Evolutionary conservation across 148 eudicot species (phyloP), one percentile per base, ranked within the genome.

Genomic region (Arctostaphylos glauca): DNA sequence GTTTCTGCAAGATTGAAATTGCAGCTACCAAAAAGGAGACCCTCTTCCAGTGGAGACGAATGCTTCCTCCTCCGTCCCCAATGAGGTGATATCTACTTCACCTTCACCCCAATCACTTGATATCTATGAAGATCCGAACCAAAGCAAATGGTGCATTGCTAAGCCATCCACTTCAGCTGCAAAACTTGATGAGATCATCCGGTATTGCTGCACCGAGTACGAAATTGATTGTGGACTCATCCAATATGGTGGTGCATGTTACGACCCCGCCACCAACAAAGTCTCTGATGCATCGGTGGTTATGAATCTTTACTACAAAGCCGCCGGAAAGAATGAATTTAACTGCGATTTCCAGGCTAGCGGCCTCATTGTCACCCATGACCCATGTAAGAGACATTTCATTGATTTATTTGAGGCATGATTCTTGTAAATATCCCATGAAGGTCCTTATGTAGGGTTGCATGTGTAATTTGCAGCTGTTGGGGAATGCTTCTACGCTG

Each of bases 221-320:
- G 13, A 6, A 13, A 25, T 76, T 54, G 62, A 76, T 38, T 76
- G 79, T 5, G 53, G 47, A 12, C 5, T 31, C 64, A 76, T 76
- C 47, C 64, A 76, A 54, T 31, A 14, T 25, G 64, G 79, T 2
- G 79, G 79, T 5, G 8, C 56, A 14, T 76, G 79, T 38, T 76
- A 76, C 62, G 15, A 38, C 25, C 62, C 79, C 0, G 79, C 46
- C 79, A 76, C 60, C 60, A 76, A 31, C 21, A 76, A 54, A 38
- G 79, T 54, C 79, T 76, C 79, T 14, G 79, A 76, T 76, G 79
- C 79, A 52, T 76, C 79, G 2, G 79, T 76, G 55, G 79, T 76
- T 38, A 76, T 76, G 79, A 76, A 76, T 76, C 46, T 54, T 1
- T 54, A 76, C 64, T 76, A 76, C 64, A 25, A 76, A 19, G 9